phyloP scores from a whole-genome alignment of 179 eudicot species.

The Heliamphora pulchella region DNA sequence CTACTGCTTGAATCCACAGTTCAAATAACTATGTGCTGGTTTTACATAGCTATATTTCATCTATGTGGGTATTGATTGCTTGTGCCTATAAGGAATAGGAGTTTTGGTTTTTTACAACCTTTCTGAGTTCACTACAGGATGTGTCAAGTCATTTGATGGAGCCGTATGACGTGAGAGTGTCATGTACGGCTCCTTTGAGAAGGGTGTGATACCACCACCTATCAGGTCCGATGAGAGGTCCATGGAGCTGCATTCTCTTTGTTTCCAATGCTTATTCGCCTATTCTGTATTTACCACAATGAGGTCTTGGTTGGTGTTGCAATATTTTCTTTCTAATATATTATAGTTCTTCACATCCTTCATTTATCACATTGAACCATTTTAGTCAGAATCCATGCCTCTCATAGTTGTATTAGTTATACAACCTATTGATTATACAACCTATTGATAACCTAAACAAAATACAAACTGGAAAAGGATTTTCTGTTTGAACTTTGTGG shows the following conservation, averaged over 20 bases:
- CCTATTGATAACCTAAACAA: not conserved
- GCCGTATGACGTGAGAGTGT: too few species aligned
- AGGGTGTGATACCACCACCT: too few species aligned
- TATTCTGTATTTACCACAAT: not conserved
- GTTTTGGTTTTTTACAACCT: not conserved
- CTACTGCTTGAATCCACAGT: not conserved
- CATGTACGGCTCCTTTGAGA: too few species aligned
- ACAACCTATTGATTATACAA: not conserved
- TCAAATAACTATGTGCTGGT: too few species aligned
- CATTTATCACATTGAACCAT: too few species aligned
- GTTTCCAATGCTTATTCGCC: not conserved
- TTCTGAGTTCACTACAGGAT: not conserved
- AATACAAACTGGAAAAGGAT: too few species aligned
- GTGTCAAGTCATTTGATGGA: not conserved
- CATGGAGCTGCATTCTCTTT: too few species aligned
- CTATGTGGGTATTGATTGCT: too few species aligned
- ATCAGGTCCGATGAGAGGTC: too few species aligned
- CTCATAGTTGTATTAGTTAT: not conserved
- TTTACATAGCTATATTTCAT: too few species aligned
- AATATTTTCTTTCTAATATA: not conserved
- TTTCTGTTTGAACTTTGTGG: not conserved
- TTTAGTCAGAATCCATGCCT: not conserved
- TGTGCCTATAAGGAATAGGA: not conserved
- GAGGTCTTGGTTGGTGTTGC: not conserved
- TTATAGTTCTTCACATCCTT: too few species aligned